These are phyloP conservation scores for Heritiera littoralis DNA, from an alignment of 345 rosid genomes.

Conservation along the genomic window DNA sequence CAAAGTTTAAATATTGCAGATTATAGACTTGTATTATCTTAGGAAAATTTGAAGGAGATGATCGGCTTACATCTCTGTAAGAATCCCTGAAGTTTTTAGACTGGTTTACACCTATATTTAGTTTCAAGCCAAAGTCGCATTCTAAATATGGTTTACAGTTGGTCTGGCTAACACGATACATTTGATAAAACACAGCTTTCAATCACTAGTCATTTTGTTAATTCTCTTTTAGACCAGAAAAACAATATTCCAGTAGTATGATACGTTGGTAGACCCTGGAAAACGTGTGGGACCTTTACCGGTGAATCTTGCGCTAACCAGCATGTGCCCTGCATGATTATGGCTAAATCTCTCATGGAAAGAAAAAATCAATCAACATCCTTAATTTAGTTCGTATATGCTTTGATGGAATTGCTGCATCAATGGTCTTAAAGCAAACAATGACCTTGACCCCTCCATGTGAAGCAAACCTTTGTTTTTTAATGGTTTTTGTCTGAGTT, in stretches of 20 bases:
- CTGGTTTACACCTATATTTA: neutral
- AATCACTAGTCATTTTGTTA: neutral
- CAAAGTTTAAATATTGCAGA: neutral
- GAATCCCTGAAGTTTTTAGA: neutral
- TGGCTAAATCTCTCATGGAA: neutral
- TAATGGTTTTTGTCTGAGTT: neutral
- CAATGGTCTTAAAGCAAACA: conserved; percentile 21
- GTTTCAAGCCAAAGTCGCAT: neutral
- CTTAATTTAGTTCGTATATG: neutral
- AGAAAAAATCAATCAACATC: conserved; percentile 6
- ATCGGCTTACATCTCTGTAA: neutral
- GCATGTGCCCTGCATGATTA: conserved; percentile 38
- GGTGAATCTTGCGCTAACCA: conserved; percentile 19
- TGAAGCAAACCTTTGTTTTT: conserved; percentile 19
- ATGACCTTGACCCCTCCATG: conserved; percentile 36
- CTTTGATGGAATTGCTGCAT: conserved; percentile 24
- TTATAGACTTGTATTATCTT: neutral
- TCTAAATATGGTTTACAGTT: neutral
- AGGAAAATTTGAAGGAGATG: neutral
- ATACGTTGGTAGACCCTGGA: neutral
- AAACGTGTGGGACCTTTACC: conserved; percentile 40
- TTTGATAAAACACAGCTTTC: conserved; percentile 1
- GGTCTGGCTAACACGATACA: neutral
- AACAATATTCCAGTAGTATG: neutral
- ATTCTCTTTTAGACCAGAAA: neutral